Conservation (phyloP, 2,329 filamentous ascomycete genomes). For the Penicillium sp. region DNA sequence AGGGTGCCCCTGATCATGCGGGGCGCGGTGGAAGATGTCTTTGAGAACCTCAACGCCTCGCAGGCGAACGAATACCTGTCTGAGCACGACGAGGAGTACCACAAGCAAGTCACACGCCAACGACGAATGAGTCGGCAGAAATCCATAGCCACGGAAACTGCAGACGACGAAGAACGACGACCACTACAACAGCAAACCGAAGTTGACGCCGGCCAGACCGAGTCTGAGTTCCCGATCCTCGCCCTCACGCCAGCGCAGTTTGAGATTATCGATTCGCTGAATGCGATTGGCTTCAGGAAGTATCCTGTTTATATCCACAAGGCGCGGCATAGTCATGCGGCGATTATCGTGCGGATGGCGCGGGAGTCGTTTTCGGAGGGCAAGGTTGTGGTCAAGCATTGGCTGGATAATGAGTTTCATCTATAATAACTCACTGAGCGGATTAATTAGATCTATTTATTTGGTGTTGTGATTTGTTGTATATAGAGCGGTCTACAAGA, state of each 20-base stretch:
- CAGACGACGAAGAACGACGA: slow-evolving; percentile 8
- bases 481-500: neutral
- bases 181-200: slow-evolving; percentile 21
- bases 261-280: slow-evolving; percentile 73
- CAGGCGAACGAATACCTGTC: slow-evolving; percentile 70
- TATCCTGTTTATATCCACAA: slow-evolving; percentile 57
- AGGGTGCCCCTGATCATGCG: slow-evolving; percentile 72
- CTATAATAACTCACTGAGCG: neutral
- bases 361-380: slow-evolving; percentile 73
- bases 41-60: slow-evolving; percentile 66
- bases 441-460: neutral
- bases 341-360: slow-evolving; percentile 72
- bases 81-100: slow-evolving; percentile 51
- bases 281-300: slow-evolving; percentile 58
- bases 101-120: slow-evolving; percentile 6
- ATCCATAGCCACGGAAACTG: slow-evolving; percentile 17
- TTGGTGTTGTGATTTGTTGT: neutral
- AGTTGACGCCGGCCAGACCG: neutral
- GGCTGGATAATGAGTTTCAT: slow-evolving; percentile 71
- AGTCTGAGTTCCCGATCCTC: slow-evolving; percentile 61
- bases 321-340: slow-evolving; percentile 76
- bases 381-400: slow-evolving; percentile 72
- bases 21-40: slow-evolving; percentile 70
- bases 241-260: slow-evolving; percentile 79
- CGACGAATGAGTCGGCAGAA: slow-evolving; percentile 9